Conservation (phyloP, 2,329 filamentous ascomycete genomes). For the Claviceps lovelessii region DNA sequence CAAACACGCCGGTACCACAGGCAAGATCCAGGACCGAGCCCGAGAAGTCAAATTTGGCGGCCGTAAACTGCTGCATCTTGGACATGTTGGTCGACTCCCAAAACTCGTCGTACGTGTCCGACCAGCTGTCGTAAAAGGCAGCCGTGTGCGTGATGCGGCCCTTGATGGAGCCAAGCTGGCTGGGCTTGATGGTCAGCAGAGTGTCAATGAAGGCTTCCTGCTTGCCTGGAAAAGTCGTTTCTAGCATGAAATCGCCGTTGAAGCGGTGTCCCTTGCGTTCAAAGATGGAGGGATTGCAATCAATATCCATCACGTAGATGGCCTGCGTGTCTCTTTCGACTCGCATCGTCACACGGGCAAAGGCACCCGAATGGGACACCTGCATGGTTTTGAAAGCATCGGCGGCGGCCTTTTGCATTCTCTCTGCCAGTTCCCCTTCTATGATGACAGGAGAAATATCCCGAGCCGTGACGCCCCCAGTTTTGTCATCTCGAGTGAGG, state of each 20-base stretch:
- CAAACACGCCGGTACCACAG: neutral
- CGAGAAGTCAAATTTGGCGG: neutral
- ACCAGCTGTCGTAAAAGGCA: neutral
- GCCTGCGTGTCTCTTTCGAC: neutral
- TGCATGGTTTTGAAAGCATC: neutral
- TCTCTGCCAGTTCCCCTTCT: neutral
- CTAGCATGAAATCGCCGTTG: neutral
- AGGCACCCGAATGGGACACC: neutral
- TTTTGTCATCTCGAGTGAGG: neutral
- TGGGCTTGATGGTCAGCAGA: neutral
- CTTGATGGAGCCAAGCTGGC: neutral
- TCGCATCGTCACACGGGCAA: neutral
- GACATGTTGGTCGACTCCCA: neutral
- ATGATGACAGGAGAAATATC: neutral
- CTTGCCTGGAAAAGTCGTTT: neutral
- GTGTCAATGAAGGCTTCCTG: neutral
- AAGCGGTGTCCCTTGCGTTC: neutral
- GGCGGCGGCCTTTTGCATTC: neutral
- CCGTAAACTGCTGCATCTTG: neutral
- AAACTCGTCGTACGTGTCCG: neutral
- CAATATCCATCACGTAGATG: neutral
- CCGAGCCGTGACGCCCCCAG: neutral
- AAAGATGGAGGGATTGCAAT: neutral
- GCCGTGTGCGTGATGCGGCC: neutral
- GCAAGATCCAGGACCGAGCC: neutral